Base-by-base conservation (phyloP, 1,139 yeast genomes). In the Geotrichum candidum region DNA sequence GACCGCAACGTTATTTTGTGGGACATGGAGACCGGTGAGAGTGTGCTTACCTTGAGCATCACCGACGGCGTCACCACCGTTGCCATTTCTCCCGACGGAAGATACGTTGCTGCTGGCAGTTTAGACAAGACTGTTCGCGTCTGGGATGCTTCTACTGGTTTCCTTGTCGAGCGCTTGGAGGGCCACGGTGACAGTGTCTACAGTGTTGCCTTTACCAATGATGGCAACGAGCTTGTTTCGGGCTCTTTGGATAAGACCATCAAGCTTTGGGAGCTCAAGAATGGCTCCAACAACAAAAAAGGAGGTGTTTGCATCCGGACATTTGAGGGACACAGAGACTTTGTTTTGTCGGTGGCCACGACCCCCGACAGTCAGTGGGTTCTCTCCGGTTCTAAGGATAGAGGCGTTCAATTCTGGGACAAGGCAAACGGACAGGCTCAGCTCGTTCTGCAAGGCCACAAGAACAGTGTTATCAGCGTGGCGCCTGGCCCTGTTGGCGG, bases 381-480 rank as follows among this genome's bases (percentile, higher is more conserved):
- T 64, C 81, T 94, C 65, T 89, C 96, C 0, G 99, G 98, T 62
- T 90, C 97, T 33, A 94, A 94, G 76, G 99, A 94, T 77, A 87
- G 98, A 72, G 97, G 97, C 60, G 97, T 94, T 60, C 88, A 92
- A 66, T 89, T 94, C 80, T 94, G 99, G 99, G 97, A 94, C 73
- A 95, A 94, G 70, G 80, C 81, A 58, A 84, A 92, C 18, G 97
- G 97, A 67, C 94, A 90, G 76, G 96, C 97, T 65, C 85, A 91
- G 75, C 82, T 94, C 72, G 90, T 92, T 96, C 82, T 94, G 69
- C 98, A 92, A 77, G 98, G 99, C 46, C 99, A 94, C 76, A 86
- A 96, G 75, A 94, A 94, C 78, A 89, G 96, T 29, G 99, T 94
- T 59, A 94, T 94, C 67, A 87, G 96, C 59, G 98, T 94, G 52